Base-by-base conservation (phyloP, 495 filamentous ascomycete genomes). In the Hypoxylon lienhwacheense region DNA sequence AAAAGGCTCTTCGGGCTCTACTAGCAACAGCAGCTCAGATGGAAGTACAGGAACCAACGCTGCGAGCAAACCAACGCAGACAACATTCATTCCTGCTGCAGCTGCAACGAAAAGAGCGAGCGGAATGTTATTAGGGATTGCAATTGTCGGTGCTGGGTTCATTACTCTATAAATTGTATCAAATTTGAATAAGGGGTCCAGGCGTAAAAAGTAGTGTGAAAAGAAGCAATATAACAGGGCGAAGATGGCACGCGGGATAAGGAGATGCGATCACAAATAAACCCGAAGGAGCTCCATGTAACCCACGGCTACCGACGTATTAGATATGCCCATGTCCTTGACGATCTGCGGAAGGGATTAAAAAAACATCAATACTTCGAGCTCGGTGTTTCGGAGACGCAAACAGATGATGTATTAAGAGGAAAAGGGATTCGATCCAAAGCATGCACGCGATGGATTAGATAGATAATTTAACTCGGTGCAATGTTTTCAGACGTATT, bases 321-420 rank as follows among this genome's bases (percentile, higher is more conserved):
- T 14, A 47, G 42, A 29, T 35, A 28, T 61, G 46, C 57, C 57
- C 46, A 41, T 36, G 34, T 31, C 42, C 24, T 25, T 61, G 25
- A 25, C 28, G 47, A 39, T 61, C 58, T 47, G 48, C 58, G 37
- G 11, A 42, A 61, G 24, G 21, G 41, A 31, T 14, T 41, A 29
- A 35, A 49, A 37, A 43, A 15, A 47, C 50, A 15, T 34, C 31
- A 7, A 22, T 25, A 24, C 48, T 24, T n/a, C 53, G 48, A 49
- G 41, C 42, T 66, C 63, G 63, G 63, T 40, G 46, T 64, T 63
- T 66, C 63, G 54, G 44, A 53, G 53, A 40, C 25, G 20, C n/a
- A 21, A 47, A 44, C 46, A 55, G 35, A 40, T 25, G 21, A 26
- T 42, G 53, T 53, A 39, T 50, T 10, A 7, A n/a, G 28, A 11